Evolutionary conservation across 805 yeast species (phyloP).

Genomic region (Wickerhamiella sergipiensis): DNA sequence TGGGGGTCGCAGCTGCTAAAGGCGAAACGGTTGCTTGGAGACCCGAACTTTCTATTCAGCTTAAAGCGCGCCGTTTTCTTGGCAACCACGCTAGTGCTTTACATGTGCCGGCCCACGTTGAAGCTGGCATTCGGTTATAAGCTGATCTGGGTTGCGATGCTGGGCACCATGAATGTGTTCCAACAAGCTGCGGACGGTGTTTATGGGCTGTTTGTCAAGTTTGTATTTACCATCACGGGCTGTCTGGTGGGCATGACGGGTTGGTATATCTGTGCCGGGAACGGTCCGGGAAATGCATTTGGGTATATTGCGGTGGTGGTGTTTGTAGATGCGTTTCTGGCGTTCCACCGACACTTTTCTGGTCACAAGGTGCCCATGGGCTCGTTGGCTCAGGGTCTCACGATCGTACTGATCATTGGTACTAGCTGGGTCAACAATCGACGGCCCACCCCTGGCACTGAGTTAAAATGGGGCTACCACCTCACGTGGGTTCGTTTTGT

Average conservation of each 20-base stretch:
- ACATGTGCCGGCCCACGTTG: constrained; percentile 15
- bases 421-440: constrained; percentile 23
- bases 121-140: constrained; percentile 17
- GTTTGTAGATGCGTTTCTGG: not conserved
- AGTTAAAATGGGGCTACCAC: constrained; percentile 19
- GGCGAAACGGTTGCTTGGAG: not conserved
- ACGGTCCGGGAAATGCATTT: constrained; percentile 23
- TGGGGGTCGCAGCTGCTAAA: constrained; percentile 9
- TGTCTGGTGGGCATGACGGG: constrained; percentile 22
- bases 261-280: constrained; percentile 26
- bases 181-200: constrained; percentile 24
- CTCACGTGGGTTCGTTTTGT: constrained; percentile 26
- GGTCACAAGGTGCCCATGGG: constrained; percentile 21
- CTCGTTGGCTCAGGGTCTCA: not conserved
- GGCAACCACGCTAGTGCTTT: constrained; percentile 11
- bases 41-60: constrained; percentile 10
- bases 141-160: constrained; percentile 23
- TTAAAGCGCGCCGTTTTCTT: constrained; percentile 15
- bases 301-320: constrained; percentile 18
- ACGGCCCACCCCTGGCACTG: constrained; percentile 9
- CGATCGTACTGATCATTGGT: constrained; percentile 22
- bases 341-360: constrained; percentile 22
- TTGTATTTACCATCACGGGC: constrained; percentile 22
- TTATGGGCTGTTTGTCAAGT: constrained; percentile 18
- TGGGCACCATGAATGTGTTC: constrained; percentile 21